Evolutionary conservation across 75 land plant species (phyloP), one percentile per base, ranked within the genome.

Genomic region (Cryptomeria japonica): DNA sequence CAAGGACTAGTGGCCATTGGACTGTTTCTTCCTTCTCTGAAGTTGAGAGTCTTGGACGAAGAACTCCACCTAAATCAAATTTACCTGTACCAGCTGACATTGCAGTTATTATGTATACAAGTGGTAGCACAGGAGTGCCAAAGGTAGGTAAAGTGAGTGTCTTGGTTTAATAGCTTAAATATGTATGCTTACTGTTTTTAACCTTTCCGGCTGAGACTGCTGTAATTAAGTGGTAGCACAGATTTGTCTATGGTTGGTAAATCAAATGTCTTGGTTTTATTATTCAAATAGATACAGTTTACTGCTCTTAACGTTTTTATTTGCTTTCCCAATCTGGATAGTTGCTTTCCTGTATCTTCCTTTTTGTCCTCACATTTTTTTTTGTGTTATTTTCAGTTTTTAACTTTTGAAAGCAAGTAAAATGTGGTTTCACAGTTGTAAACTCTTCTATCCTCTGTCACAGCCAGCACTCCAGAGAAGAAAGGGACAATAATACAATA

Each of bases 31-130:
- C 96, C 22, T 95, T 95, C 85, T 80, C 89, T 84, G 92, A 94
- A 47, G 92, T 95, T 78, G 92, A 92, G 87, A 91, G 88, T 79
- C 89, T 91, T 85, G 99, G 99, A 22, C 80, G 89, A 85, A 87
- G 89, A 28, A 89, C 68, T 86, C 95, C 94, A 79, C 88, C 83
- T 88, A 86, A 80, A 68, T 88, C 99, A 49, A 91, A 86, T 37
- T 76, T 96, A 31, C 99, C 99, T 36, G 82, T 90, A 39, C 87
- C 91, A 46, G 42, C 79, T 78, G 97, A 96, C 82, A 86, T 94
- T 89, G 98, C 99, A 84, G 97, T 97, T 53, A 92, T 97, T 25
- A 96, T 97, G 99, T 97, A 97, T 83, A 97, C 99, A 61, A 97
- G 99, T 89, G 99, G 99, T 70, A 97, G 99, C 86, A 96, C 99